phyloP scores from a whole-genome alignment of 208 protist genomes.

The Trypanosoma avium region DNA sequence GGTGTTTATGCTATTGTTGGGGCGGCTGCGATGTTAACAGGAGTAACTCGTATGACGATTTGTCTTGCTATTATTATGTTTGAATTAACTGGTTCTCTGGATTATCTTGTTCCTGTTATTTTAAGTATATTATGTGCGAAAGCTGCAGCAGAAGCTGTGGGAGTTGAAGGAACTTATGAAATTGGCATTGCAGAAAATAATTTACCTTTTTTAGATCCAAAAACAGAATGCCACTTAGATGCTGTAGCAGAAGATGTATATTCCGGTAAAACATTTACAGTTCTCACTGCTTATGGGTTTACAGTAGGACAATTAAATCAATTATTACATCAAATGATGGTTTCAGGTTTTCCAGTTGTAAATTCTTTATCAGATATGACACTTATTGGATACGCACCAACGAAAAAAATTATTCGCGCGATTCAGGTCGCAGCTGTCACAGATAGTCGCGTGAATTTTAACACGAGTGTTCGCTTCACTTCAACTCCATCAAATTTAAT shows the following conservation, averaged over 20 bases:
- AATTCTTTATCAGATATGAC: constrained; percentile 51
- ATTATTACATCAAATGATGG: constrained; percentile 52
- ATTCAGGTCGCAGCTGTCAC: constrained; percentile 52
- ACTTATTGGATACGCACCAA: constrained; percentile 68
- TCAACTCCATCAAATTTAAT: constrained; percentile 22
- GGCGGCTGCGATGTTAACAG: constrained; percentile 88
- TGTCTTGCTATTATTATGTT: constrained; percentile 95
- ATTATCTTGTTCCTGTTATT: constrained; percentile 79
- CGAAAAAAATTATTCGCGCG: constrained; percentile 54
- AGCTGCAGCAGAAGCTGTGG: constrained; percentile 66
- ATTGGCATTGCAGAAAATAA: constrained; percentile 75
- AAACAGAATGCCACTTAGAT: constrained; percentile 69
- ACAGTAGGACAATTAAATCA: constrained; percentile 65
- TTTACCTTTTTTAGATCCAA: constrained; percentile 79
- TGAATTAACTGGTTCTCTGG: constrained; percentile 88
- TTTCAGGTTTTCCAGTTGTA: constrained; percentile 76
- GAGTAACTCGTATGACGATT: constrained; percentile 93
- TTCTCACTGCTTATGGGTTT: constrained; percentile 62
- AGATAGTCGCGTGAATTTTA: constrained; percentile 43
- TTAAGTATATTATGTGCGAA: constrained; percentile 73
- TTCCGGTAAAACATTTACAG: constrained; percentile 45
- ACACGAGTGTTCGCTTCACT: constrained; percentile 52
- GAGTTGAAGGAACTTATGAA: constrained; percentile 75
- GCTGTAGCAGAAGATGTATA: constrained; percentile 61
- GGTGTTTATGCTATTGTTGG: constrained; percentile 94